Base-by-base conservation (phyloP, 1,284 basidiomycete genomes). In the Mycosarcoma maydis region DNA sequence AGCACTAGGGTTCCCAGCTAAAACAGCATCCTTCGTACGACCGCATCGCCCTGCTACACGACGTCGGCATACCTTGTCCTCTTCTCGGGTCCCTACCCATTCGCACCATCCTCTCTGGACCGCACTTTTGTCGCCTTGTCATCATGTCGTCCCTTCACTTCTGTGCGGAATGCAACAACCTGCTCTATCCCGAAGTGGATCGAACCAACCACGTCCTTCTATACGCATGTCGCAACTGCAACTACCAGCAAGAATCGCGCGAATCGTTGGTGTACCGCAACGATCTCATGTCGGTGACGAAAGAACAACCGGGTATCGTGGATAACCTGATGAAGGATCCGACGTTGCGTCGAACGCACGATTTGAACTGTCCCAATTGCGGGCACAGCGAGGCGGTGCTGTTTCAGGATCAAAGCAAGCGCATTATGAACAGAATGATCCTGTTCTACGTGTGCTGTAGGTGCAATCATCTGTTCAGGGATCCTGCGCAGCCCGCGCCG, bases 291-390 rank as follows among this genome's bases (percentile, higher is more conserved):
- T 95, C 92, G 0, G 90, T 95, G 23, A 93, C 78, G 90, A 74
- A 94, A 92, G 84, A 95, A 94, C 84, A 92, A 94, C 84, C 92
- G 4, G 95, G 95, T 47, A 90, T 97, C 26, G 94, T 92, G 2
- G 89, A 89, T 29, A 93, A 96, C 82, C 84, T 98, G 10, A 90
- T 91, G 53, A 87, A 90, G 37, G 95, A 98, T 80, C 91, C 94
- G 13, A 97, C 95, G 10, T 85, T 98, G 81, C 52, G 72, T 1
- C 50, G 80, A 19, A 80, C 72, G 17, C 61, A 73, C 23, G 78
- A 81, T 29, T 49, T 77, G 14, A 59, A 61, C 10, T 81, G 80
- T 53, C 80, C 80, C 5, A 56, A 45, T 16, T 81, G 80, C 48
- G 77, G 75, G 0, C 61, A 77, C 33, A 52, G 50, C 3, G 77